Conservation (phyloP, 1,139 yeast genomes). For the Meyerozyma carpophila region DNA sequence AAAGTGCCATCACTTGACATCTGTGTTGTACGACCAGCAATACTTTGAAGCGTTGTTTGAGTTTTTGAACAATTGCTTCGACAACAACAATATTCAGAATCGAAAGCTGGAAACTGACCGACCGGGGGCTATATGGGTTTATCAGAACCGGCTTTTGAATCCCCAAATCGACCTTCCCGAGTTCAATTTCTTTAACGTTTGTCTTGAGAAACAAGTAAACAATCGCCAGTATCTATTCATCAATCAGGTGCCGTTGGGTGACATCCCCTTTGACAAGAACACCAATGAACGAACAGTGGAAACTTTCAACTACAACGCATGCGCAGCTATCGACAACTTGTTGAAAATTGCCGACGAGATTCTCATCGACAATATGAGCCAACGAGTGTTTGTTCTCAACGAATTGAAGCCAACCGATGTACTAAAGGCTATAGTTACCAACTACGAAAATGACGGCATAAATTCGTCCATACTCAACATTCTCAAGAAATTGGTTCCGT, state of each 20-base stretch:
- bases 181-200: conserved; percentile 40
- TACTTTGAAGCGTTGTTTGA: conserved; percentile 43
- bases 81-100: conserved; percentile 30
- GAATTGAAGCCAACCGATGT: conserved; percentile 53
- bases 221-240: conserved; percentile 1
- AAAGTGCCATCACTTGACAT: conserved; percentile 70
- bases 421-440: conserved; percentile 37
- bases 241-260: conserved; percentile 13
- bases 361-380: conserved; percentile 43
- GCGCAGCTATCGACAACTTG: conserved; percentile 41
- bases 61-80: conserved; percentile 34
- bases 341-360: conserved; percentile 40
- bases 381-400: conserved; percentile 48
- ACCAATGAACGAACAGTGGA: conserved; percentile 24
- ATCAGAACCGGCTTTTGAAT: conserved; percentile 40
- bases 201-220: conserved; percentile 17
- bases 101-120: conserved; percentile 5
- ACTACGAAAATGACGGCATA: conserved; percentile 57
- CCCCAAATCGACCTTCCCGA: conserved; percentile 38
- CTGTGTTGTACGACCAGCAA: conserved; percentile 70
- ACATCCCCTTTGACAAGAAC: conserved; percentile 21
- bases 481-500: conserved; percentile 78
- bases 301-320: conserved; percentile 37
- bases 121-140: conserved; percentile 15
- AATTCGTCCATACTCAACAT: conserved; percentile 60